phyloP scores from a whole-genome alignment of 2,329 filamentous ascomycete species.

The Fragosphaeria purpurea region DNA sequence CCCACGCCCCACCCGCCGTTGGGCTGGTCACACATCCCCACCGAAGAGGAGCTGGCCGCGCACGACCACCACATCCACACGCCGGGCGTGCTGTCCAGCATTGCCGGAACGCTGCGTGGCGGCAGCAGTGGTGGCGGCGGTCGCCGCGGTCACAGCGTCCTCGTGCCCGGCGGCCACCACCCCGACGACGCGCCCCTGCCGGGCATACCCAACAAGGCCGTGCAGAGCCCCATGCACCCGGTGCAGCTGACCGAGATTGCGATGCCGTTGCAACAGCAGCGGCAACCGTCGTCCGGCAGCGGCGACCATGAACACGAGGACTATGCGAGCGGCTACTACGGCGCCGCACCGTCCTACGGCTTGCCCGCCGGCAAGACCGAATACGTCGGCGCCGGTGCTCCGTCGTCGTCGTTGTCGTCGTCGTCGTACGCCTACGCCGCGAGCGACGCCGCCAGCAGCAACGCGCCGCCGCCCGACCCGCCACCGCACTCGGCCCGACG shows the following conservation, averaged over 20 bases:
- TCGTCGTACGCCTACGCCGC: slow-evolving; percentile 24
- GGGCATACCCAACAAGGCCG: background rate
- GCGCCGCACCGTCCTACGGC: slow-evolving; percentile 37
- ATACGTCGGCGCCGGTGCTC: slow-evolving; percentile 30
- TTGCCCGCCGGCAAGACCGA: slow-evolving; percentile 35
- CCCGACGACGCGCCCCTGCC: slow-evolving; percentile 21
- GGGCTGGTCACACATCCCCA: slow-evolving; percentile 78
- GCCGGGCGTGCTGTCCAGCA: slow-evolving; percentile 41
- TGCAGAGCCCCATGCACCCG: slow-evolving; percentile 48
- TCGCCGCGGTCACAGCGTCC: slow-evolving; percentile 29
- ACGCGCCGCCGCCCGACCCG: slow-evolving; percentile 48
- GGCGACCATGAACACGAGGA: slow-evolving; percentile 16
- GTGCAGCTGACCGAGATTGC: slow-evolving; percentile 54
- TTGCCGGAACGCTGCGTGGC: slow-evolving; percentile 46
- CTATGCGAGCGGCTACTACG: slow-evolving; percentile 25
- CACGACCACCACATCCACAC: slow-evolving; percentile 38
- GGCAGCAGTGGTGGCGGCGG: slow-evolving; percentile 20
- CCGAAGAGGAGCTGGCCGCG: slow-evolving; percentile 49
- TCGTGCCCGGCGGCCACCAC: slow-evolving; percentile 26
- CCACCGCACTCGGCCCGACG: slow-evolving; percentile 54
- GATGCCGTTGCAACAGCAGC: slow-evolving; percentile 34
- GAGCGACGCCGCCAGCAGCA: slow-evolving; percentile 26
- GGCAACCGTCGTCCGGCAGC: slow-evolving; percentile 7
- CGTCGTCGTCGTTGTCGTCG: too few species aligned
- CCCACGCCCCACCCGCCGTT: slow-evolving; percentile 57